Conservation (phyloP, 2,329 filamentous ascomycete species). For the Arthrobotrys iridis region DNA sequence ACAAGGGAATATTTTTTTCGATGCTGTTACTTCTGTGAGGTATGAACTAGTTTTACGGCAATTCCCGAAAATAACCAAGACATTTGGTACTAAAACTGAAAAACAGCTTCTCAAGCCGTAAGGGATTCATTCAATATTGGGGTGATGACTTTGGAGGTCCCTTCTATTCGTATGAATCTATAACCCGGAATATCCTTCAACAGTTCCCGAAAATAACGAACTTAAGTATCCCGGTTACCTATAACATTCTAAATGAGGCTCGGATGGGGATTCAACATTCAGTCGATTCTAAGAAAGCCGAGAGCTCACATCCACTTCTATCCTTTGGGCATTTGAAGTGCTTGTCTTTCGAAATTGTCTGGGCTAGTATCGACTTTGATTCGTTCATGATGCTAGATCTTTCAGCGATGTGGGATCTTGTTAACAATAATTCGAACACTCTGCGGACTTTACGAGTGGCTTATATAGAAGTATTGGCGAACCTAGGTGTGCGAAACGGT, state of each 20-base stretch:
- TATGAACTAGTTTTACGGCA: neutral
- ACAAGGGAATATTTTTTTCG: neutral
- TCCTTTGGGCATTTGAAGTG: neutral
- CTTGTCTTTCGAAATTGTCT: neutral
- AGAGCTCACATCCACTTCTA: no score
- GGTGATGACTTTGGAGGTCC: neutral
- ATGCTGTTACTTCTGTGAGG: neutral
- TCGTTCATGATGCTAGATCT: neutral
- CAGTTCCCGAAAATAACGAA: no score
- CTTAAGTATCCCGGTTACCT: no score
- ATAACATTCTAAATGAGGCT: no score
- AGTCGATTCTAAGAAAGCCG: no score
- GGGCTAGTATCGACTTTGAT: neutral
- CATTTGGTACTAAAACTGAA: no score
- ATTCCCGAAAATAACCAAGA: neutral
- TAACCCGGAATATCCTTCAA: neutral
- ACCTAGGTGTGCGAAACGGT: no score
- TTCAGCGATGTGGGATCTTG: neutral
- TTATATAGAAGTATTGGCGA: no score
- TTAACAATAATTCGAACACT: neutral
- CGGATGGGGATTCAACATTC: no score
- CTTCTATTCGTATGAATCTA: neutral
- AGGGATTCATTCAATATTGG: neutral
- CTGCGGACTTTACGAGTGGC: neutral
- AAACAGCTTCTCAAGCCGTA: neutral